phyloP scores from a whole-genome alignment of 1,139 yeast species.

The Suhomyces wounanorum region DNA sequence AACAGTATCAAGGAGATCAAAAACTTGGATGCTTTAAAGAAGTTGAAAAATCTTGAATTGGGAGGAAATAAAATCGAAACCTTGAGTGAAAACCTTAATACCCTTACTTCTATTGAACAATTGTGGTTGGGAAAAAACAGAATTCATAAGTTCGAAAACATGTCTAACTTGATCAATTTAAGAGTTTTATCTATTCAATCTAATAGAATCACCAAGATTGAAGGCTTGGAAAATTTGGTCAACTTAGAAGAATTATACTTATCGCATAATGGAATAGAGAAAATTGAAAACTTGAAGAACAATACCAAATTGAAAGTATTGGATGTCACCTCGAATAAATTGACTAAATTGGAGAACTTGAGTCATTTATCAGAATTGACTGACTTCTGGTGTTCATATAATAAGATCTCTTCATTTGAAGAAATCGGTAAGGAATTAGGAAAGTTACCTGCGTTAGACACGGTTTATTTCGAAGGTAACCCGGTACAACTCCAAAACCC shows the following conservation, averaged over 20 bases:
- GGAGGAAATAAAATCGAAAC: constrained; percentile 84
- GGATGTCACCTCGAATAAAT: constrained; percentile 78
- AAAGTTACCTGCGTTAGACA: constrained; percentile 65
- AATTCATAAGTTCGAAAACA: constrained; percentile 65
- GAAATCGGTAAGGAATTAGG: constrained; percentile 70
- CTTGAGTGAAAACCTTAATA: constrained; percentile 60
- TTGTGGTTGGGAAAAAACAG: constrained; percentile 94
- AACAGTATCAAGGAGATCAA: constrained; percentile 78
- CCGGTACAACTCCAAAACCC: constrained; percentile 76
- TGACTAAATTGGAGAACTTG: constrained; percentile 63
- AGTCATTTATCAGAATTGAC: constrained; percentile 68
- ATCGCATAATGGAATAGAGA: constrained; percentile 79
- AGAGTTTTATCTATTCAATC: constrained; percentile 86
- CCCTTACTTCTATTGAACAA: constrained; percentile 60
- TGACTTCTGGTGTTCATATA: constrained; percentile 92
- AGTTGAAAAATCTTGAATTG: constrained; percentile 75
- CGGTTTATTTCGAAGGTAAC: constrained; percentile 94
- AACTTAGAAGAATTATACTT: constrained; percentile 84
- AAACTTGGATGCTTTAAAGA: constrained; percentile 58
- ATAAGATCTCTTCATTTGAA: constrained; percentile 65
- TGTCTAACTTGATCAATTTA: constrained; percentile 62
- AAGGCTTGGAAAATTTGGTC: constrained; percentile 72
- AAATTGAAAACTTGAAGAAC: constrained; percentile 77
- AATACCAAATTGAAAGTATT: constrained; percentile 68
- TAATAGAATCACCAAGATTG: constrained; percentile 75